phyloP scores from a whole-genome alignment of 2,329 filamentous ascomycete species.

The Ophiostoma angusticollis region DNA sequence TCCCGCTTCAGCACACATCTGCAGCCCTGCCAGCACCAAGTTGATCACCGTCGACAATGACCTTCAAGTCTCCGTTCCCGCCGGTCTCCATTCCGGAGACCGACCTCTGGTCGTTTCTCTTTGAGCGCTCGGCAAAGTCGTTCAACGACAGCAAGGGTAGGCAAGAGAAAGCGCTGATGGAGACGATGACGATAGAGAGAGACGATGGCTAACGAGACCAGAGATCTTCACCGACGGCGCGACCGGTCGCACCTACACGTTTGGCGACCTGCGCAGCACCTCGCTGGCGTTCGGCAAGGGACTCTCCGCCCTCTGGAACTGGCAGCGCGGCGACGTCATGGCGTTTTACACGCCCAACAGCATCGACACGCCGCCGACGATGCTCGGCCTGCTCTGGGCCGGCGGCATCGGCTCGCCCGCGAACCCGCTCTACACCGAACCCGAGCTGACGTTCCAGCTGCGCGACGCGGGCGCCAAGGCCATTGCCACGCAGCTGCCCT shows the following conservation, averaged over 20 bases:
- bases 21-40: too few relatives aligned
- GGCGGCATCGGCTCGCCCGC: constrained; percentile 74
- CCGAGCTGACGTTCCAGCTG: constrained; percentile 77
- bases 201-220: constrained; percentile 27
- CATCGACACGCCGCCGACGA: constrained; percentile 67
- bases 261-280: constrained; percentile 48
- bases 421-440: constrained; percentile 73
- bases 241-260: constrained; percentile 57
- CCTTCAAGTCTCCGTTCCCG: constrained; percentile 53
- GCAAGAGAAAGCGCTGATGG: too few relatives aligned
- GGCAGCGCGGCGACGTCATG: constrained; percentile 73
- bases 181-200: too few relatives aligned
- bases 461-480: constrained; percentile 63
- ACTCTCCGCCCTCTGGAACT: constrained; percentile 59
- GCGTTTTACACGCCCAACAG: constrained; percentile 74
- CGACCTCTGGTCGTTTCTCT: constrained; percentile 69
- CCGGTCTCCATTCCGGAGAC: constrained; percentile 56
- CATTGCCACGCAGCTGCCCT: constrained; percentile 58
- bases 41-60: too few relatives aligned
- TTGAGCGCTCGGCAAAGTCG: constrained; percentile 51
- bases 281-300: constrained; percentile 71
- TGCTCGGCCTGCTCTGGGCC: constrained; percentile 71
- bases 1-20: too few relatives aligned
- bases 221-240: constrained; percentile 69
- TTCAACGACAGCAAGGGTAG: constrained; percentile 64